Evolutionary conservation across 2,329 filamentous ascomycete genomes (phyloP).

Genomic region (Curvularia hawaiiensis): DNA sequence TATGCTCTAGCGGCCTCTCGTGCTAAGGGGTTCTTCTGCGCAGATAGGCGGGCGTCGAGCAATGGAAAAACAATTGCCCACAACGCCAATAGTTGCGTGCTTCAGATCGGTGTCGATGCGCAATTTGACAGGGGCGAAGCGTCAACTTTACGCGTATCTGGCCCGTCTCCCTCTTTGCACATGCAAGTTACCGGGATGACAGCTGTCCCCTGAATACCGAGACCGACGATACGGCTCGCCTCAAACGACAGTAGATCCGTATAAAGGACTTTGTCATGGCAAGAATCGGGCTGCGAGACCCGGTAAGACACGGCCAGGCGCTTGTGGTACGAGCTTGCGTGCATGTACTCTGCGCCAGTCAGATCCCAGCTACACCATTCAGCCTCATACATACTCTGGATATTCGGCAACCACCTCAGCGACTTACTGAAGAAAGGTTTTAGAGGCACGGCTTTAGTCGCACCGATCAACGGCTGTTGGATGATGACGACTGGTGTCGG

Average conservation of each 20-base stretch:
- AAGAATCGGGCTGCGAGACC: conserved; percentile 10
- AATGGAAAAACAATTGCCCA: conserved; percentile 14
- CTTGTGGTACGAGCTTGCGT: conserved; percentile 3
- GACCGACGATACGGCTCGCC: neutral
- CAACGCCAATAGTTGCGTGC: conserved; percentile 8
- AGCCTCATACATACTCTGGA: neutral
- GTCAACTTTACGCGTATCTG: neutral
- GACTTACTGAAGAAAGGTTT: conserved; percentile 12
- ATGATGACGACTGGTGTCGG: neutral
- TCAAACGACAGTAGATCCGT: conserved; percentile 4
- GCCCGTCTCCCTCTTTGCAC: neutral
- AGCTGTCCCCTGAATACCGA: neutral
- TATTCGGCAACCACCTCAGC: neutral
- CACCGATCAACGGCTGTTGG: conserved; percentile 9
- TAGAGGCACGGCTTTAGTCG: neutral
- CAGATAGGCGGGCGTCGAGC: neutral
- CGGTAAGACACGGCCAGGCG: neutral
- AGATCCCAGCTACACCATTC: conserved; percentile 10
- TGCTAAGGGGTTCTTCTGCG: conserved; percentile 4
- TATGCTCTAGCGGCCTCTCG: conserved; percentile 1
- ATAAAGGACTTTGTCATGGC: conserved; percentile 13
- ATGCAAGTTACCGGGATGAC: conserved; percentile 2
- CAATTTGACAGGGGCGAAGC: neutral
- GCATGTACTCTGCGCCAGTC: conserved; percentile 12
- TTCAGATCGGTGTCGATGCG: conserved; percentile 4